A percentile compares a stretch with the other conserved stretches of the same genome.
Evolutionary conservation across 2,329 filamentous ascomycete species (phyloP).

Genomic region (Hymenoscyphus scutula): DNA sequence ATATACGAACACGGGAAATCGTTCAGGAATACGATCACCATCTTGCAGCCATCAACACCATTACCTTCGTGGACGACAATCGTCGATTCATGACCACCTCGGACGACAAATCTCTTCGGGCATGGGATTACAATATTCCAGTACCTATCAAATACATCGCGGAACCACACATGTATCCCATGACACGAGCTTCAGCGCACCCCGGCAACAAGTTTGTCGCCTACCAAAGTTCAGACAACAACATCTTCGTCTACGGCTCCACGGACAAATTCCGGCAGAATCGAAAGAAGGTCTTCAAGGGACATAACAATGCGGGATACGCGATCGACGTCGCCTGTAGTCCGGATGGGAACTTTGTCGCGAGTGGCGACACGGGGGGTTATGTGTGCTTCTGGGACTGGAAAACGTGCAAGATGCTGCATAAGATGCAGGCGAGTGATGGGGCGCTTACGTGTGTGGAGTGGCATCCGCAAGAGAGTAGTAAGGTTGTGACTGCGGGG

Average conservation of each 20-base stretch:
- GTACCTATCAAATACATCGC: conserved; percentile 98
- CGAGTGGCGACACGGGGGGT: conserved; percentile 81
- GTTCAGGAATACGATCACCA: conserved; percentile 99
- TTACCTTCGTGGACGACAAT: conserved; percentile 92
- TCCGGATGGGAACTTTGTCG: conserved; percentile 89
- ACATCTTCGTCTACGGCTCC: conserved; percentile 91
- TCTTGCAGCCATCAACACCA: conserved; percentile 94
- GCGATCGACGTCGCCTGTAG: conserved; percentile 86
- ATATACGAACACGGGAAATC: conserved; percentile 74
- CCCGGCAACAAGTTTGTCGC: conserved; percentile 92
- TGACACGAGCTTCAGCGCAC: conserved; percentile 81
- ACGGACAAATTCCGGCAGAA: conserved; percentile 97
- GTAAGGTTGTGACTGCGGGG: conserved; percentile 88
- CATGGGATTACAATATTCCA: conserved; percentile 98
- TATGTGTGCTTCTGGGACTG: conserved; percentile 98
- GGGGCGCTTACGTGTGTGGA: conserved; percentile 80
- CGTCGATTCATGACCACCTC: conserved; percentile 96
- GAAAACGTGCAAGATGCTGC: conserved; percentile 99
- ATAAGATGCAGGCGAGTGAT: conserved; percentile 86
- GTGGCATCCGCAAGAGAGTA: conserved; percentile 98
- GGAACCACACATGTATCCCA: conserved; percentile 95
- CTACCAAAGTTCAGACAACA: conserved; percentile 92
- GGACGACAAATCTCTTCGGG: conserved; percentile 92
- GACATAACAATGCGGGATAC: conserved; percentile 93
- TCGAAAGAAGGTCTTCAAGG: conserved; percentile 92